Percentiles rank a stretch among this genome's conserved stretches.
Conservation (phyloP, 2,329 filamentous ascomycete genomes). For the Ciborinia camelliae region DNA sequence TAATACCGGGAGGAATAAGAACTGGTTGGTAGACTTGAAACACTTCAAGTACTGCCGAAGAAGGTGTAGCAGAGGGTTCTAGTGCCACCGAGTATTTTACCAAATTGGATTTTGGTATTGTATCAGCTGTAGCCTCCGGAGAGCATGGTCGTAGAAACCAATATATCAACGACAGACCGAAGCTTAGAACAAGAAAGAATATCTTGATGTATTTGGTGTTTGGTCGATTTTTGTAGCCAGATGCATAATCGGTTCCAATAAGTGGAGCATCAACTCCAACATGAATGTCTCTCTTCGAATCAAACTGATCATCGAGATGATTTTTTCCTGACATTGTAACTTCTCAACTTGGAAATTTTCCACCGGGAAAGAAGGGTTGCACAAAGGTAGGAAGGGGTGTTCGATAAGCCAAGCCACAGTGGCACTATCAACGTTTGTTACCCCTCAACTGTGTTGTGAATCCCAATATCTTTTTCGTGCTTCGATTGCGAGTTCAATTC, state of each 20-base stretch:
- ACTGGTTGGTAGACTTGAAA: conserved; percentile 70
- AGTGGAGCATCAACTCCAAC: neutral
- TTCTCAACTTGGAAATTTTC: neutral
- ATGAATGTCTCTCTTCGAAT: neutral
- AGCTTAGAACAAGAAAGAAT: neutral
- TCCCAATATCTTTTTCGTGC: conserved; percentile 55
- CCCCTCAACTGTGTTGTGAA: conserved; percentile 30
- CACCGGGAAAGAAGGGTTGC: neutral
- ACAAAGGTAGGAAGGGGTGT: neutral
- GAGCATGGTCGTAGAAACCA: conserved; percentile 15
- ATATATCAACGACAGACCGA: conserved; percentile 18
- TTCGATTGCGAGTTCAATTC: conserved; percentile 46
- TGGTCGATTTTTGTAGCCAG: neutral
- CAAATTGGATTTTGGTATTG: conserved; percentile 17
- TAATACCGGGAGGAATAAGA: conserved; percentile 46
- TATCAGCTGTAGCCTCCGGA: neutral
- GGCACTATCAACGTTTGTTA: conserved; percentile 1
- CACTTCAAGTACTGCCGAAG: conserved; percentile 49
- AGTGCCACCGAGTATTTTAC: conserved; percentile 29
- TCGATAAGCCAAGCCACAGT: conserved; percentile 6
- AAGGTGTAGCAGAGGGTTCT: conserved; percentile 29
- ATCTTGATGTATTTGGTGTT: neutral
- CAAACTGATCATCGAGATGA: neutral
- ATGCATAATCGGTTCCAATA: neutral
- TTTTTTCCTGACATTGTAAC: conserved; percentile 5